Evolutionary conservation across 2,329 filamentous ascomycete genomes (phyloP).

Genomic region (Akanthomyces uredinophilus): DNA sequence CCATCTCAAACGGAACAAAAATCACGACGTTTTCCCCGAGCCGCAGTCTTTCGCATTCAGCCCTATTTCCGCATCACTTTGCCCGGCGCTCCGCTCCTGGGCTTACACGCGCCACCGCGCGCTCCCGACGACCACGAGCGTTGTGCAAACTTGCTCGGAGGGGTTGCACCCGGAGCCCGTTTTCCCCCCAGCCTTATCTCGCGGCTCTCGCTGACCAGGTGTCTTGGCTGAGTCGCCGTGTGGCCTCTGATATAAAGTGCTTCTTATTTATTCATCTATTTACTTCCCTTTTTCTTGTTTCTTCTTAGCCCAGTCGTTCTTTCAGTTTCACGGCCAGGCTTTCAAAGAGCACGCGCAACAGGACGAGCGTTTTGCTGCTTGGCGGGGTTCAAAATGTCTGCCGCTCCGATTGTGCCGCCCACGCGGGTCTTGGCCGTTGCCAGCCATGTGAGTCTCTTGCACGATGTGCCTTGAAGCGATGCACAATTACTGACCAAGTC

Average conservation of each 20-base stretch:
- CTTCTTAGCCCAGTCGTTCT: not conserved
- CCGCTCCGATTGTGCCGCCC: constrained; percentile 38
- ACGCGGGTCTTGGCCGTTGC: constrained; percentile 77
- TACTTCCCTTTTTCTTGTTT: no score
- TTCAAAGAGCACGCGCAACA: no score
- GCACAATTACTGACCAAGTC: not conserved
- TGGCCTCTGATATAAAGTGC: not conserved
- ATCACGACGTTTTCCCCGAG: no score
- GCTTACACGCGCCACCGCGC: no score
- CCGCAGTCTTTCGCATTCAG: no score
- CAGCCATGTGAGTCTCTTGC: constrained; percentile 72
- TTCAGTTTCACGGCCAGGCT: no score
- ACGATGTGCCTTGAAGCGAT: not conserved
- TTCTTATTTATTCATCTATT: no score
- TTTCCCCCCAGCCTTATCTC: not conserved
- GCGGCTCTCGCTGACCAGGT: not conserved
- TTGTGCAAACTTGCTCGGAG: not conserved
- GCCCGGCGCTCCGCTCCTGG: no score
- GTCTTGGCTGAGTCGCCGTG: not conserved
- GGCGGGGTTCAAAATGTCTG: constrained; percentile 1
- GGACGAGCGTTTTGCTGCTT: no score
- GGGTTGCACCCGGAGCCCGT: not conserved
- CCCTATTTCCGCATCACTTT: no score
- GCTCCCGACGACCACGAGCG: no score
- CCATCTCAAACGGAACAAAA: no score